Percentiles rank a stretch among this genome's conserved stretches.
Evolutionary conservation across 148 eudicot species (phyloP).

Genomic region (Agrostemma githago): DNA sequence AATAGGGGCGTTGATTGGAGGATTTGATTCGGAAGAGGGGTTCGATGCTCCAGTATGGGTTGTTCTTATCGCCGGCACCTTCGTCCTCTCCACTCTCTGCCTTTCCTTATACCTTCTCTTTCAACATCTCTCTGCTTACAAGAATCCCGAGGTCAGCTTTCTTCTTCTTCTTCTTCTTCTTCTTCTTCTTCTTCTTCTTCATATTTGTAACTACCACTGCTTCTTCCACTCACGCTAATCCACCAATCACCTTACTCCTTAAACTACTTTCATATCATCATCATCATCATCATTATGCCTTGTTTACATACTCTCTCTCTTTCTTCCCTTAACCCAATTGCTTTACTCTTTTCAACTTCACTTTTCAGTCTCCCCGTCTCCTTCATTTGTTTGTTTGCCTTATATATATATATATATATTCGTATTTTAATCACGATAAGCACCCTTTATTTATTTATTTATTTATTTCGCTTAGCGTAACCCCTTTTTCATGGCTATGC

Average conservation of each 20-base stretch:
- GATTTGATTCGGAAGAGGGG: neutral
- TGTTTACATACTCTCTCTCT: no score
- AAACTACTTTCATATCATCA: neutral
- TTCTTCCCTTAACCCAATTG: no score
- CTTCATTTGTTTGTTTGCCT: no score
- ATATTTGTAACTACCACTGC: no score
- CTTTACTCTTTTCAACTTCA: no score
- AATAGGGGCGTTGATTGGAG: conserved; percentile 33
- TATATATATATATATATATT: no score
- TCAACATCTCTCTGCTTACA: conserved; percentile 84
- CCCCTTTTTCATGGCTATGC: no score
- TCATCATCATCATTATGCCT: no score
- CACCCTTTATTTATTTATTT: no score
- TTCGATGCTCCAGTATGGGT: conserved; percentile 77
- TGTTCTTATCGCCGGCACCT: conserved; percentile 56
- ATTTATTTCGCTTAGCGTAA: no score
- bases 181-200: neutral
- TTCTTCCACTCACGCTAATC: neutral
- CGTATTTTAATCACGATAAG: no score
- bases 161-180: neutral
- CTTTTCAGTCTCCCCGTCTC: no score
- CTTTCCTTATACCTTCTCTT: conserved; percentile 79
- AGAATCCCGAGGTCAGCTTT: conserved; percentile 80
- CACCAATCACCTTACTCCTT: neutral
- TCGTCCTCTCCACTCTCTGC: conserved; percentile 52